Evolutionary conservation across 1,139 yeast genomes (phyloP).

Genomic region (Geotrichum aggregatum): DNA sequence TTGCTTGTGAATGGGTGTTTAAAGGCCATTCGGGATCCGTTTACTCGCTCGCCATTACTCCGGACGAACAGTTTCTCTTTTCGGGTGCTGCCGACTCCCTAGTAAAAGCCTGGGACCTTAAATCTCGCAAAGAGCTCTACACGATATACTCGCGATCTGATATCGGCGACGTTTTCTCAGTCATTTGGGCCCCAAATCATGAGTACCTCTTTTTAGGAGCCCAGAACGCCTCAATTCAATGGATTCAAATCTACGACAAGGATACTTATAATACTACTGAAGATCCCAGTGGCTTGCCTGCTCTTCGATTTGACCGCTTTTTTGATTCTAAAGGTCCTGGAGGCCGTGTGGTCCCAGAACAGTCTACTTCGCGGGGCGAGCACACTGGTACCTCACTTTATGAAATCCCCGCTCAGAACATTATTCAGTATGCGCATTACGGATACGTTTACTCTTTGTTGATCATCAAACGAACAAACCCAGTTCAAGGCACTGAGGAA

Average conservation of each 20-base stretch:
- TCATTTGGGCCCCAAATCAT: constrained; percentile 60
- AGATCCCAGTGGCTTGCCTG: constrained; percentile 58
- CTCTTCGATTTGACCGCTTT: constrained; percentile 75
- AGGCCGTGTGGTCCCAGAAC: constrained; percentile 46
- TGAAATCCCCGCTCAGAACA: constrained; percentile 65
- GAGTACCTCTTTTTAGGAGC: constrained; percentile 78
- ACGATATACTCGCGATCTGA: constrained; percentile 81
- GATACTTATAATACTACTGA: constrained; percentile 32
- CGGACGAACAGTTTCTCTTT: constrained; percentile 60
- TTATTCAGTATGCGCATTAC: constrained; percentile 78
- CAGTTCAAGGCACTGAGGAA: constrained; percentile 25
- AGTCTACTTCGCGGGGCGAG: constrained; percentile 9
- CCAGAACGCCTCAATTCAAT: constrained; percentile 83
- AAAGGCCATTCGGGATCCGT: constrained; percentile 53
- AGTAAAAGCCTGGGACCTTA: constrained; percentile 75
- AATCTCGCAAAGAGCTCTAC: constrained; percentile 42
- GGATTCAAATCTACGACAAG: constrained; percentile 49
- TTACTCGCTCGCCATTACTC: constrained; percentile 57
- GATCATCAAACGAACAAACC: constrained; percentile 27
- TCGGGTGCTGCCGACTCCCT: constrained; percentile 89
- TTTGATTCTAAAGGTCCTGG: constrained; percentile 90
- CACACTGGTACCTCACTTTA: constrained; percentile 34
- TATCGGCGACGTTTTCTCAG: constrained; percentile 88
- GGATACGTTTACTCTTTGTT: constrained; percentile 80
- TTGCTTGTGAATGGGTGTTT: constrained; percentile 46